Evolutionary conservation across 2,329 filamentous ascomycete genomes (phyloP), one percentile per base, ranked within the genome.

Genomic region (Beauveria caledonica): DNA sequence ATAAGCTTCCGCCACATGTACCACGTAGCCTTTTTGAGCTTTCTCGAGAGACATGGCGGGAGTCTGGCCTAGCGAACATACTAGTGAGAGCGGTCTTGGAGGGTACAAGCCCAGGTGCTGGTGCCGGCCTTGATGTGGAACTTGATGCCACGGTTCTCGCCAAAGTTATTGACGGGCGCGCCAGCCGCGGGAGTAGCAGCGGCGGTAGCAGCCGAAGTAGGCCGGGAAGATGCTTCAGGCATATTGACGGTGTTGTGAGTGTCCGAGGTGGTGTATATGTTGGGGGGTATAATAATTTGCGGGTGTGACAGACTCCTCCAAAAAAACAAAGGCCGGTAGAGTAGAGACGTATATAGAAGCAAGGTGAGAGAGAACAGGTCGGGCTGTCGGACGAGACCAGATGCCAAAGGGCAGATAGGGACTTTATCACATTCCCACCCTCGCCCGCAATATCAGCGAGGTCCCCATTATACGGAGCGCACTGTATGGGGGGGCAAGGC

Each of bases 101-200:
- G 67, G 21, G 73, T 74, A 69, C 77, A 79, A 45, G 68, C 57
- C 66, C 72, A 75, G 51, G 68, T 69, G 52, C 69, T 63, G 65
- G 72, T 70, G 62, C 76, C 77, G 45, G 77, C 71, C 70, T 73
- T 75, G 70, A 80, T 74, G 51, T 76, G 68, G 71, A 80, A 80
- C 68, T 73, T 73, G 72, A 80, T 72, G 62, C 71, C 75, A 62
- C 65, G 70, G 66, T 69, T 72, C 63, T 77, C 71, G 58, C 77
- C 72, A 29, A 74, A 63, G 55, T 29, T 7, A 23, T 44, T 58
- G 39, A 46, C 49, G 33, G 54, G 55, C 62, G 46, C 36, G 58
- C 66, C 25, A 49, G 72, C 66, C 33, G 62, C 61, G 25, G 65
- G 52, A 51, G 62, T 52, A 51, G 61, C 48, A 51, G 61, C 46